Evolutionary conservation across 2,329 filamentous ascomycete genomes (phyloP).

Genomic region (Monilinia laxa): DNA sequence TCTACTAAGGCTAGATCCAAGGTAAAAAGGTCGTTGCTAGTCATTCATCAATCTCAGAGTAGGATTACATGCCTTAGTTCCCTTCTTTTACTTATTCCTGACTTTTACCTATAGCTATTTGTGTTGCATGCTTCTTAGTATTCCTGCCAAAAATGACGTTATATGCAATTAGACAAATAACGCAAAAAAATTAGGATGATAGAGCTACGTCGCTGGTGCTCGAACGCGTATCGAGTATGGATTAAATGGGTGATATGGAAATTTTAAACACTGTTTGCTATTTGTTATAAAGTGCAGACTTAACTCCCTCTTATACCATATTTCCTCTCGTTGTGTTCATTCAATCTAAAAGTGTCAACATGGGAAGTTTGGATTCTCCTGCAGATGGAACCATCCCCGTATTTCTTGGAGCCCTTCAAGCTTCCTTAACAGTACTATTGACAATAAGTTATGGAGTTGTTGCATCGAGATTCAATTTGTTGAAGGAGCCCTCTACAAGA

Average conservation of each 20-base stretch:
- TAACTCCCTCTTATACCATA: not conserved
- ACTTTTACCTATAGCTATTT: not conserved
- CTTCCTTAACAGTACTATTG: slow-evolving; percentile 49
- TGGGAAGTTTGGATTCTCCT: not conserved
- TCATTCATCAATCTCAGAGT: not conserved
- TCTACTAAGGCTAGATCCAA: not conserved
- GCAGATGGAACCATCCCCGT: slow-evolving; percentile 41
- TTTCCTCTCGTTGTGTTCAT: not conserved
- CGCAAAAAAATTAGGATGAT: not conserved
- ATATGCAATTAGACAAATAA: not conserved
- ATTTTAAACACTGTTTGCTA: no score
- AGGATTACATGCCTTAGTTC: not conserved
- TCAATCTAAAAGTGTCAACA: not conserved
- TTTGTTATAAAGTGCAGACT: no score
- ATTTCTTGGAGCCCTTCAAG: slow-evolving; percentile 49
- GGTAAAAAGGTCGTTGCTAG: not conserved
- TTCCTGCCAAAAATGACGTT: slow-evolving; percentile 12
- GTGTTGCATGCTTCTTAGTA: not conserved
- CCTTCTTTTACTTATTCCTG: not conserved
- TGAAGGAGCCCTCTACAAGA: slow-evolving; percentile 42
- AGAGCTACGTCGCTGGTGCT: not conserved
- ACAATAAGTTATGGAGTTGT: slow-evolving; percentile 48
- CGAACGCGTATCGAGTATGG: not conserved
- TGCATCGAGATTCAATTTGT: slow-evolving; percentile 44
- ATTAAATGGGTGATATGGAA: not conserved